A percentile compares a stretch with the other conserved stretches of the same genome.
Evolutionary conservation across 2,329 filamentous ascomycete genomes (phyloP).

Genomic region (Aureobasidium sp.): DNA sequence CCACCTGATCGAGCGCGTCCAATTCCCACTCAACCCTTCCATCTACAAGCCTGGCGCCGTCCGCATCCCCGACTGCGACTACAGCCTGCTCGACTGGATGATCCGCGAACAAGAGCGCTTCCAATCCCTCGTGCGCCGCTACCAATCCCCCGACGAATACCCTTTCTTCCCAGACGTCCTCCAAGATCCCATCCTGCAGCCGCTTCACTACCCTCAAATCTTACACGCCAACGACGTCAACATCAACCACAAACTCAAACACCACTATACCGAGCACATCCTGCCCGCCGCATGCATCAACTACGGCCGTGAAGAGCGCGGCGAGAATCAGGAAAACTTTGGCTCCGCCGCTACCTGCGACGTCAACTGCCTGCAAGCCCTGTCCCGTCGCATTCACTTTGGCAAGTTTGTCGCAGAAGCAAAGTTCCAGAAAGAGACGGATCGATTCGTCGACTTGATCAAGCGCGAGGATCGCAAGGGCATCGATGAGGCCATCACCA

Average conservation of each 20-base stretch:
- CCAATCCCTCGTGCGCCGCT: constrained; percentile 88
- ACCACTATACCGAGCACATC: constrained; percentile 74
- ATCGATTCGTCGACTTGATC: constrained; percentile 76
- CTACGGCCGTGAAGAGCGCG: constrained; percentile 69
- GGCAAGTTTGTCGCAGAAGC: constrained; percentile 97
- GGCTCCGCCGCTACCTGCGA: constrained; percentile 87
- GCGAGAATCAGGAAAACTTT: constrained; percentile 88
- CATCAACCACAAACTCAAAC: constrained; percentile 80
- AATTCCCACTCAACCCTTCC: constrained; percentile 84
- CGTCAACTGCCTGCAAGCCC: constrained; percentile 79
- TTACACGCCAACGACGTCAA: constrained; percentile 85
- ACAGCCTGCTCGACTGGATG: constrained; percentile 92
- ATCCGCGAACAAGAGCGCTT: constrained; percentile 82
- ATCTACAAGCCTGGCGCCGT: constrained; percentile 82
- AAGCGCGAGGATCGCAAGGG: constrained; percentile 69
- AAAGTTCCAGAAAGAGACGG: constrained; percentile 80
- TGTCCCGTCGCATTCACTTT: constrained; percentile 90
- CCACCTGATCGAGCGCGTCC: constrained; percentile 93
- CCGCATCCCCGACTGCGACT: constrained; percentile 61
- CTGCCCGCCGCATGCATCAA: constrained; percentile 77
- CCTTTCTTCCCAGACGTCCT: constrained; percentile 87
- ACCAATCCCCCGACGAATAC: constrained; percentile 93
- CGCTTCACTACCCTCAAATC: constrained; percentile 80
- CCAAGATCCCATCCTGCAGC: constrained; percentile 74
- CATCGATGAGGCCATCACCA: constrained; percentile 86